Base-by-base conservation (phyloP, 371 early-diverging fungal genomes). In the Synchytrium microbalum region DNA sequence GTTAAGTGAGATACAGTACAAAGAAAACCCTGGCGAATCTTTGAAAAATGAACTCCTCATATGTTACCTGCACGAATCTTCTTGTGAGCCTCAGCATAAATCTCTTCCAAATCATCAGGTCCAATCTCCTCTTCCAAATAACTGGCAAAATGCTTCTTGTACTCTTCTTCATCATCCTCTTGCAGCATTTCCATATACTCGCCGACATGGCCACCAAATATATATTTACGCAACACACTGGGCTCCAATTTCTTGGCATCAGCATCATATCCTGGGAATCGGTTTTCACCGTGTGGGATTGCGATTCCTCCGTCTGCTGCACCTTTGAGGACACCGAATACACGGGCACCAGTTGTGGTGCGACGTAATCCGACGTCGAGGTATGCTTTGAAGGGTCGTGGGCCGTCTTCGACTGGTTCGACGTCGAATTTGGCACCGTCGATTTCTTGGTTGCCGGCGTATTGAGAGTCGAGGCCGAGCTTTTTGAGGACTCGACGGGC, bases 281-380 rank as follows among this genome's bases (percentile, higher is more conserved):
- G 94, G 81, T 85, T 86, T 83, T 96, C 96, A 72, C 86, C 84
- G 93, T 99, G 98, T 74, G 99, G 99, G 72, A 99, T 86, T 79
- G 84, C 87, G 74, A 99, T 79, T 80, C 99, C 99, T 82, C 99
- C 99, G 85, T 99, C 99, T 75, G 93, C 94, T 72, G 99, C 99
- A 84, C 99, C 99, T 92, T 99, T 99, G 87, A 98, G 89, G 80
- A 95, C 99, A 77, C 90, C 96, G 74, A 99, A 99, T 77, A 99
- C 92, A 84, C 93, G 92, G 77, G 96, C 91, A 77, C 99, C 99
- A 68, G 96, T 98, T 82, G 98, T 95, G 81, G 99, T 92, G 78
- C 98, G 92, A 79, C 89, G 88, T 64, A 99, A 89, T 84, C 99
- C 99, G 66, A 96, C 93, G 85, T 99, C 99, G 64, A 99, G 87